Conservation (phyloP, 257 asterid species). For the Petunia secreta region DNA sequence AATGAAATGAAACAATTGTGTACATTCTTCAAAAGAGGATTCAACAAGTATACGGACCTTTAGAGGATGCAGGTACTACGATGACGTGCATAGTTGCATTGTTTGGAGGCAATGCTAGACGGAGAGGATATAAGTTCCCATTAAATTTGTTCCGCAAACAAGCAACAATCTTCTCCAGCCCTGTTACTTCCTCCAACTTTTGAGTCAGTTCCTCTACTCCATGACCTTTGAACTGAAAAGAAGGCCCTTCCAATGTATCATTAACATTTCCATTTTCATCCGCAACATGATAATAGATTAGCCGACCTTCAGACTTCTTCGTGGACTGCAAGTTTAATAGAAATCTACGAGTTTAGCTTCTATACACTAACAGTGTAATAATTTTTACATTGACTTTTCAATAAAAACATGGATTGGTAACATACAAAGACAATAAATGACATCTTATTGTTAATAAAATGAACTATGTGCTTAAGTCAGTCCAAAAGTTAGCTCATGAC, state of each 20-base stretch:
- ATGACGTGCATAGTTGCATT: slow-evolving; percentile 83
- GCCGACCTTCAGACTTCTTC: slow-evolving; percentile 62
- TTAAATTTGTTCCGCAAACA: slow-evolving; percentile 66
- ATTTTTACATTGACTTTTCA: background rate
- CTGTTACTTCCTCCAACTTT: slow-evolving; percentile 75
- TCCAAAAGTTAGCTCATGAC: too few species aligned
- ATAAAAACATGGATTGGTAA: too few species aligned
- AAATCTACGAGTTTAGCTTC: background rate
- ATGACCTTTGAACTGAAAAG: slow-evolving; percentile 70
- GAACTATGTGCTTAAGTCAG: too few species aligned
- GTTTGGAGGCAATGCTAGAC: slow-evolving; percentile 89
- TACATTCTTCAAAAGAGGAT: background rate
- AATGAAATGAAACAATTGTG: background rate
- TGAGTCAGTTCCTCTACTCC: slow-evolving; percentile 67
- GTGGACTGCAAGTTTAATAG: slow-evolving; percentile 15
- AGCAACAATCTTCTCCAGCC: slow-evolving; percentile 57
- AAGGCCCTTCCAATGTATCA: slow-evolving; percentile 49
- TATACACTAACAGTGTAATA: background rate
- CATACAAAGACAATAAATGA: too few species aligned
- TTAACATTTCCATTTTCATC: slow-evolving; percentile 60
- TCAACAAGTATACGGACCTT: slow-evolving; percentile 45
- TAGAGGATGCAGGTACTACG: slow-evolving; percentile 78
- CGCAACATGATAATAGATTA: slow-evolving; percentile 62
- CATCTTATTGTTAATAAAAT: too few species aligned
- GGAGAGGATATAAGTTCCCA: slow-evolving; percentile 79